Evolutionary conservation across 2,329 filamentous ascomycete species (phyloP), one percentile per base, ranked within the genome.

Genomic region (Pseudogymnoascus pannorum): DNA sequence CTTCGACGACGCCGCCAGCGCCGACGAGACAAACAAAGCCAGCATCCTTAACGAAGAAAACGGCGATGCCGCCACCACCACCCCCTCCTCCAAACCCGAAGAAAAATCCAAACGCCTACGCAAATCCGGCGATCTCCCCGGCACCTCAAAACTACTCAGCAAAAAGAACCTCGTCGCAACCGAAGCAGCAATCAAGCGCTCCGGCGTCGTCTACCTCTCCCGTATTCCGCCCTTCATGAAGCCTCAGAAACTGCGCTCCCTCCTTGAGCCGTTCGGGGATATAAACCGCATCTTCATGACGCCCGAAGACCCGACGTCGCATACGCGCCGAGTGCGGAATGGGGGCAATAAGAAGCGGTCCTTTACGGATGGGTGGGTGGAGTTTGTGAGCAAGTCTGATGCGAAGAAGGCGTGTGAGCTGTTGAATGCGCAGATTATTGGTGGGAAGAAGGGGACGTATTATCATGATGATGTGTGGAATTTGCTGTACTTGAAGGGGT

Each of bases 401-500:
- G 91, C 91, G 35, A 91, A 92, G 72, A 78, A 83, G n/a, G 87
- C 84, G 0, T 89, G 86, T 58, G 87, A 91, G 66, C 80, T 88
- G 24, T 78, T 95, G 58, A 95, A 95, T 71, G 87, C 88, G 42
- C 83, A 83, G 65, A 89, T 82, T 11, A 89, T 94, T 63, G 90
- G 90, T 58, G 91, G 91, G 24, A 92, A 92, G 76, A 95, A 95
- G 76, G 83, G 89, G 11, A 84, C 82, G 57, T 91, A 89, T 72
- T 95, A 93, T 76, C 85, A 89, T 68, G 91, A 95, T 72, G 91
- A 95, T 72, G 81, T 95, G 48, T 95, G 91, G 91, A 92, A 88
- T 68, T 77, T 94, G 65, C 81, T 89, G 64, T 95, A 95, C 70
- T 76, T 95, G 64, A 87, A 84, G 65, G 89, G 89, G 1, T 93